Conservation (phyloP, 1,284 basidiomycete genomes). For the Rhodotorula sp. region DNA sequence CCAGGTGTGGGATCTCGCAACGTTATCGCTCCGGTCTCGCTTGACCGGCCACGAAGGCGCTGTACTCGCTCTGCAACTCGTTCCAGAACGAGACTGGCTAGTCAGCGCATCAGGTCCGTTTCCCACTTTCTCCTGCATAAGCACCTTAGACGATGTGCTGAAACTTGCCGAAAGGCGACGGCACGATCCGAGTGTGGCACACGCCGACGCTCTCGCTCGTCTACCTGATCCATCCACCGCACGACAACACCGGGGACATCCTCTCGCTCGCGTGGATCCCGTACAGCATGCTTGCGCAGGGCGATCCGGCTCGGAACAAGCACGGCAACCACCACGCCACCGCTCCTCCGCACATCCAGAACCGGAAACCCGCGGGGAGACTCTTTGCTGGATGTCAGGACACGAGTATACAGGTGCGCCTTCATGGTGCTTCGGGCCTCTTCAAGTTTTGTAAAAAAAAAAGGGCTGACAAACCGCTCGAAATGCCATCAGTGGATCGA, state of each 20-base stretch:
- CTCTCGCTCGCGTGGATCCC: slow-evolving; percentile 82
- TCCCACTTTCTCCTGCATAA: background rate
- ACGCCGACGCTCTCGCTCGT: slow-evolving; percentile 67
- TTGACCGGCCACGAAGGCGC: slow-evolving; percentile 82
- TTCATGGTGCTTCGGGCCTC: no score
- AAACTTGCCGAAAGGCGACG: slow-evolving; percentile 61
- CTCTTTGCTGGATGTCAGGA: slow-evolving; percentile 40
- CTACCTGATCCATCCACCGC: slow-evolving; percentile 76
- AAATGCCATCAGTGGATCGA: slow-evolving; percentile 36
- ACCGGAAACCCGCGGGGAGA: slow-evolving; percentile 30
- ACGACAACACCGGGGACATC: slow-evolving; percentile 84
- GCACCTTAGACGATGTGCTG: background rate
- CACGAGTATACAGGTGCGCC: slow-evolving; percentile 39
- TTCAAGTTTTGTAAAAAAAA: background rate
- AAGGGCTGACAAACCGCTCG: background rate
- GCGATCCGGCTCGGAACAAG: slow-evolving; percentile 3
- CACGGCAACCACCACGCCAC: background rate
- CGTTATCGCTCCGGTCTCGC: slow-evolving; percentile 66
- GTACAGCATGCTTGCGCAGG: slow-evolving; percentile 55
- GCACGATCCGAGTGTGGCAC: slow-evolving; percentile 85
- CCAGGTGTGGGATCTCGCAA: slow-evolving; percentile 77
- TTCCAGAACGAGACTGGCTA: slow-evolving; percentile 73
- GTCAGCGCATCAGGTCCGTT: slow-evolving; percentile 67
- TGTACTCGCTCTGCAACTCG: slow-evolving; percentile 76
- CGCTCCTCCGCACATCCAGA: background rate